These are phyloP conservation scores for Globomyces sp. DNA, from an alignment of 371 early-diverging fungal species.

Conservation along the genomic window DNA sequence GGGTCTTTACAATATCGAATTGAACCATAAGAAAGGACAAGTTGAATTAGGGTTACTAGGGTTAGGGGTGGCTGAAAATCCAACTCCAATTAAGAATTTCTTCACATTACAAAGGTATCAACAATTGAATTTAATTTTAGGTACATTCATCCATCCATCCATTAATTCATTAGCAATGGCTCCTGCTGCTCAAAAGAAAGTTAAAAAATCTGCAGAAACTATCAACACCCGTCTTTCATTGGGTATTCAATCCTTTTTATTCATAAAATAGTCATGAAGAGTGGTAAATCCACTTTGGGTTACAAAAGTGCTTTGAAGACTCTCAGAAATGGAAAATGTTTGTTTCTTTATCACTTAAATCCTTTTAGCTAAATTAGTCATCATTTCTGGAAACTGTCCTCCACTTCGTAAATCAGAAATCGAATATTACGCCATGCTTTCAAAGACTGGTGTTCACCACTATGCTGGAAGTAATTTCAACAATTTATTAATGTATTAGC, in stretches of 20 bases:
- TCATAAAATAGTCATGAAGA: slow-evolving; percentile 81
- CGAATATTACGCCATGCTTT: slow-evolving; percentile 99
- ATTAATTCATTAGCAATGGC: slow-evolving; percentile 8
- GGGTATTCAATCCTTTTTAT: too few species aligned
- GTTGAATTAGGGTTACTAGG: too few species aligned
- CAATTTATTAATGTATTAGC: slow-evolving; percentile 42
- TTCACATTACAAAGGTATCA: neutral
- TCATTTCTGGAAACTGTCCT: slow-evolving; percentile 98
- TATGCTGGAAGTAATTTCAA: slow-evolving; percentile 76
- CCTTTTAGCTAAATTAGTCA: slow-evolving; percentile 89
- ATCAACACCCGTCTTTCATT: slow-evolving; percentile 98
- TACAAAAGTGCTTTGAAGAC: slow-evolving; percentile 98
- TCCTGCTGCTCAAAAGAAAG: slow-evolving; percentile 7
- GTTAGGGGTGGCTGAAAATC: neutral
- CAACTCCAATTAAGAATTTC: neutral
- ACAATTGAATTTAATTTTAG: neutral
- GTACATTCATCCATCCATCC: neutral
- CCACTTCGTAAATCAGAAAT: slow-evolving; percentile 98
- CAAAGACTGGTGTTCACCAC: slow-evolving; percentile 99
- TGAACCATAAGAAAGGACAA: too few species aligned
- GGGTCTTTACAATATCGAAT: too few species aligned
- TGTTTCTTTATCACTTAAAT: slow-evolving; percentile 26
- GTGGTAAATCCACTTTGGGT: slow-evolving; percentile 96
- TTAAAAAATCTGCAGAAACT: slow-evolving; percentile 59
- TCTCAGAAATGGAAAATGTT: slow-evolving; percentile 95